phyloP scores from a whole-genome alignment of 805 yeast species.

The Pichia manshurica region DNA sequence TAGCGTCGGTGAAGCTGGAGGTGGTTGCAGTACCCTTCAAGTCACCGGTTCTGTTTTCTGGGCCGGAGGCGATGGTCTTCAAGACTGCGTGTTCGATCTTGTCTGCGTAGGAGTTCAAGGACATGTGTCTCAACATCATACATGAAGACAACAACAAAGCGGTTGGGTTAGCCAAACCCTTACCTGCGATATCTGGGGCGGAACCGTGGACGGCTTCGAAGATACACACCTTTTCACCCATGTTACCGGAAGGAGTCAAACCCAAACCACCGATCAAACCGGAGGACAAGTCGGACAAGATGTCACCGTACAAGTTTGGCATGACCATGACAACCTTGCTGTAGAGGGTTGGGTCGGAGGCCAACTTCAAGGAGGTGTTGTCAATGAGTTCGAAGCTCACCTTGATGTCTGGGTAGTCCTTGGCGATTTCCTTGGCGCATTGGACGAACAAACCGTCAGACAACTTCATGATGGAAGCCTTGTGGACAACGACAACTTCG shows the following conservation, averaged over 20 bases:
- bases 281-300: conserved; percentile 94
- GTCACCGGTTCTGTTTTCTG: conserved; percentile 94
- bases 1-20: conserved; percentile 83
- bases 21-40: conserved; percentile 91
- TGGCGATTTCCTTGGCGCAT: conserved; percentile 82
- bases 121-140: conserved; percentile 99
- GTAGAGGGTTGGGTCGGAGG: conserved; percentile 84
- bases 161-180: conserved; percentile 98
- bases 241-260: conserved; percentile 97
- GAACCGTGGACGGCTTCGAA: conserved; percentile 99
- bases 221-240: conserved; percentile 96
- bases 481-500: conserved; percentile 91
- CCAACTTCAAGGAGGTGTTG: conserved; percentile 88
- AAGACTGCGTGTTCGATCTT: conserved; percentile 83
- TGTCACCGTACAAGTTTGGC: conserved; percentile 99
- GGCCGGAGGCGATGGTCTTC: conserved; percentile 89
- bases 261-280: conserved; percentile 99
- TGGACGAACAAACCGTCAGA: conserved; percentile 95
- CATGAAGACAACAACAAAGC: conserved; percentile 92
- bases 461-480: conserved; percentile 96
- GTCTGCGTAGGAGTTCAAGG: conserved; percentile 73
- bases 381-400: conserved; percentile 85
- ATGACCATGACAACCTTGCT: conserved; percentile 85
- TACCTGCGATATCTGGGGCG: conserved; percentile 99
- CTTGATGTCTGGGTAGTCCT: conserved; percentile 87